A percentile compares a stretch with the other conserved stretches of the same genome.
phyloP scores from a whole-genome alignment of 768 basidiomycete species.

The Naganishia randhawae region DNA sequence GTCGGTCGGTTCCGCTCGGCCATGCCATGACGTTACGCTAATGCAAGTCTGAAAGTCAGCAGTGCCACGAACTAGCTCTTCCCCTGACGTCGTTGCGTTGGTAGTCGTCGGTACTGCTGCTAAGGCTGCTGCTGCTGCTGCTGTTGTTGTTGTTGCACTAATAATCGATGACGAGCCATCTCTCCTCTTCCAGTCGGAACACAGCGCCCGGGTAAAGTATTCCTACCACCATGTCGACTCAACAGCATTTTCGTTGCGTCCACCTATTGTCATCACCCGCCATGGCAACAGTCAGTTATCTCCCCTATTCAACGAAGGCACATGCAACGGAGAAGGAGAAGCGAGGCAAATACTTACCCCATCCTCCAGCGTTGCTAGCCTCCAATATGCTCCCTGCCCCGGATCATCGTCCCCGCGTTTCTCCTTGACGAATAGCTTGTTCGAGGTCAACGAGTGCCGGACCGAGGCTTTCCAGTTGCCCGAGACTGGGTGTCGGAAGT shows the following conservation, averaged over 20 bases:
- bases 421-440: background rate
- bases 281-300: background rate
- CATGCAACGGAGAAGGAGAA: background rate
- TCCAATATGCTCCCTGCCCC: background rate
- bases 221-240: background rate
- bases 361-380: background rate
- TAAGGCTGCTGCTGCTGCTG: background rate
- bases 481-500: background rate
- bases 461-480: background rate
- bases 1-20: too few species aligned
- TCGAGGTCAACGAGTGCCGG: background rate
- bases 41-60: too few species aligned
- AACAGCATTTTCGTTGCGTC: slow-evolving; percentile 1
- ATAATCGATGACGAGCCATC: too few species aligned
- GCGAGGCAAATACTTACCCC: background rate
- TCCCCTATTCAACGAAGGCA: too few species aligned
- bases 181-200: too few species aligned
- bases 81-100: background rate
- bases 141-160: background rate
- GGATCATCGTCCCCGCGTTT: background rate
- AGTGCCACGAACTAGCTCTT: too few species aligned
- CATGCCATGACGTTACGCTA: too few species aligned
- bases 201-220: background rate
- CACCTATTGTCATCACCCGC: background rate
- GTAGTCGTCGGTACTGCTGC: background rate